Conservation (phyloP, 257 asterid species). For the Coffea eugenioides region DNA sequence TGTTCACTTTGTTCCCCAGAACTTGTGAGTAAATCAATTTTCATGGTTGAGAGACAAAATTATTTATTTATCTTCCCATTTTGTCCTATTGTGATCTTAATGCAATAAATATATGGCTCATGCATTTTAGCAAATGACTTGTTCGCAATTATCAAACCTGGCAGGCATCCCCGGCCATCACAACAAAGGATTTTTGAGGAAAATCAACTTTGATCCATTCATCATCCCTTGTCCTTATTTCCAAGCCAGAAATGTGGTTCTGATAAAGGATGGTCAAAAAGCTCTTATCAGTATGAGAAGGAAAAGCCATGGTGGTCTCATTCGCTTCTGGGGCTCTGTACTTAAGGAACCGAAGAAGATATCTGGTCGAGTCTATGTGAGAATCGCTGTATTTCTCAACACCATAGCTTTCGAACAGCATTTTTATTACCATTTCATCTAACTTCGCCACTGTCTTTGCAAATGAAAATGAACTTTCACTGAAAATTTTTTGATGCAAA, state of each 20-base stretch:
- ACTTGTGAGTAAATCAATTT: no score
- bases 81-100: no score
- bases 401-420: conserved; percentile 1
- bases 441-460: background rate
- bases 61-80: no score
- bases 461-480: no score
- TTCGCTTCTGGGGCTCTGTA: no score
- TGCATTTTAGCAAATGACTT: background rate
- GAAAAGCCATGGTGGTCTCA: no score
- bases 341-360: conserved; percentile 26
- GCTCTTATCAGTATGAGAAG: no score
- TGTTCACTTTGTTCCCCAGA: no score
- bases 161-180: conserved; percentile 85
- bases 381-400: background rate
- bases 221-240: conserved; percentile 42
- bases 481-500: no score
- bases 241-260: no score
- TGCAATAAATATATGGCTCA: background rate
- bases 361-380: background rate
- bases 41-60: no score
- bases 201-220: conserved; percentile 53
- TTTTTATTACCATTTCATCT: background rate
- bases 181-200: conserved; percentile 53
- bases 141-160: conserved; percentile 34
- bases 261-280: no score